A percentile compares a stretch with the other conserved stretches of the same genome.
Evolutionary conservation across 2,329 filamentous ascomycete species (phyloP).

Genomic region (Alternaria novae-zelandiae): DNA sequence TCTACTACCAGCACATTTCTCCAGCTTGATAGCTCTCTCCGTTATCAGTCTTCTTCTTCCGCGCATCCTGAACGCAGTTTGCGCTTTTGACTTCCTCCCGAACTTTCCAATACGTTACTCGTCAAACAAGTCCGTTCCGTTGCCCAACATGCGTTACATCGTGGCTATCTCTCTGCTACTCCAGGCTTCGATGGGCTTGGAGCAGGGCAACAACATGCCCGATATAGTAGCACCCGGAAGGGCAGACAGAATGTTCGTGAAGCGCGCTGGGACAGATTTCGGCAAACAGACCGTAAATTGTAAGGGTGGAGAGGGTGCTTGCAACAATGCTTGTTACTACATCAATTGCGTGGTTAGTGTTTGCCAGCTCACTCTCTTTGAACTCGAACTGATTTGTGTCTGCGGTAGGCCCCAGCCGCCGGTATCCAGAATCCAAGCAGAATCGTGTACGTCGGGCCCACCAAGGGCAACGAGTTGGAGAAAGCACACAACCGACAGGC

Average conservation of each 20-base stretch:
- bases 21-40: background rate
- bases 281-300: slow-evolving; percentile 15
- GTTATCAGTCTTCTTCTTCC: background rate
- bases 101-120: background rate
- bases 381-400: background rate
- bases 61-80: background rate
- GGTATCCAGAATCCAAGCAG: slow-evolving; percentile 11
- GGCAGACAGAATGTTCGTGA: background rate
- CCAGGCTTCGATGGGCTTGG: background rate
- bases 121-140: background rate
- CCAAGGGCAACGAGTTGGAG: background rate
- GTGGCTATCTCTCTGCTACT: background rate
- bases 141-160: background rate
- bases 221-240: background rate
- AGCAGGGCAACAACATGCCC: background rate
- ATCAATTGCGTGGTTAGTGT: slow-evolving; percentile 14
- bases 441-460: slow-evolving; percentile 13
- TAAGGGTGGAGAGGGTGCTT: slow-evolving; percentile 11
- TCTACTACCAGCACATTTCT: background rate
- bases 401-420: background rate
- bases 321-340: slow-evolving; percentile 26
- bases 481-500: slow-evolving; percentile 10
- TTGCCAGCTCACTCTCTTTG: background rate
- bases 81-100: background rate
- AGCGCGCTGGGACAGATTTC: slow-evolving; percentile 9